Conservation (phyloP, 116 monocot genomes). For the Dioscorea cayenensis region DNA sequence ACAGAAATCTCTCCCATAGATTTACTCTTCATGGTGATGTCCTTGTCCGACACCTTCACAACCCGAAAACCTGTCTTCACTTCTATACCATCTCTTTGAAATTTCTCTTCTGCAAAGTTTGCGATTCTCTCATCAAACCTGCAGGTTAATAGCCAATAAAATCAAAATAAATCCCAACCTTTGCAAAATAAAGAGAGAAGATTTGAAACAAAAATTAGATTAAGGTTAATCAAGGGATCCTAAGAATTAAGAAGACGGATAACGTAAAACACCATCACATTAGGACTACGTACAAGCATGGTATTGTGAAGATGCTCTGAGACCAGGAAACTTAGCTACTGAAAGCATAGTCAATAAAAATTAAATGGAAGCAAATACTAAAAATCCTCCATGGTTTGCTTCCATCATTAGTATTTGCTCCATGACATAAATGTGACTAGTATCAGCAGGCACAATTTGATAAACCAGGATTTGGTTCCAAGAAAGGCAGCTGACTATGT, state of each 20-base stretch:
- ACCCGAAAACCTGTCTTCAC: slow-evolving; percentile 63
- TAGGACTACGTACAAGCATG: neutral
- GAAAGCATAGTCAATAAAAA: too few species aligned
- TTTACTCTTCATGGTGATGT: slow-evolving; percentile 42
- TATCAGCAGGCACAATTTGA: too few species aligned
- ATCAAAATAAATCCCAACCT: neutral
- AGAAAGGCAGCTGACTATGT: too few species aligned
- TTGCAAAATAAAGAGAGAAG: neutral
- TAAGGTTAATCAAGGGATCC: neutral
- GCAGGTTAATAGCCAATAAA: neutral
- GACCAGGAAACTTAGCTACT: too few species aligned
- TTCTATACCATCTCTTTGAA: slow-evolving; percentile 65
- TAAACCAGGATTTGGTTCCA: too few species aligned
- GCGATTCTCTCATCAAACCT: slow-evolving; percentile 74
- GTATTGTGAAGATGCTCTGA: neutral
- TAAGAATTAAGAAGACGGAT: neutral
- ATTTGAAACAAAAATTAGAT: neutral
- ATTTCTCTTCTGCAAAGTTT: slow-evolving; percentile 64
- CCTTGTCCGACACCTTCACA: slow-evolving; percentile 47
- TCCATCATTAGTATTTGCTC: too few species aligned
- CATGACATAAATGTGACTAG: too few species aligned
- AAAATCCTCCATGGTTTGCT: too few species aligned
- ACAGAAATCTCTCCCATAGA: slow-evolving; percentile 25
- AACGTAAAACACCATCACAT: too few species aligned
- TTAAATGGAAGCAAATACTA: too few species aligned